Evolutionary conservation across 2,329 filamentous ascomycete genomes (phyloP), one percentile per base, ranked within the genome.

Genomic region (Ilyonectria robusta): DNA sequence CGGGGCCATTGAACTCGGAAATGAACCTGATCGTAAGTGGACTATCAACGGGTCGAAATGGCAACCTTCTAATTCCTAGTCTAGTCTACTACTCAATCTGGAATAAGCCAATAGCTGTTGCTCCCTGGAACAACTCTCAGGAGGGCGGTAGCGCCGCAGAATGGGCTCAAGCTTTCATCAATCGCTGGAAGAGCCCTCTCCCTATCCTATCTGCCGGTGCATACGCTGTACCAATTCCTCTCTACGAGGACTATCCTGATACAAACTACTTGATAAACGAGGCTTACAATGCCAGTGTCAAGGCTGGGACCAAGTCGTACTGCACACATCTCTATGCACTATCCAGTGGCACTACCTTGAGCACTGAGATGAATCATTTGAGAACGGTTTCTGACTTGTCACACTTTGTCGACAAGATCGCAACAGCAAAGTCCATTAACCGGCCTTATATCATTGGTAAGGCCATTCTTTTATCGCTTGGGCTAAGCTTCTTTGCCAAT

Each of bases 321-420:
- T 19, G 21, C 44, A 47, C 44, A n/a, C 44, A 47, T 47, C 44
- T 47, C 17, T 47, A 47, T n/a, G 44, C 44, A 4, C 44, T 47
- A 11, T 47, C 44, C 17, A 13, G n/a, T 19, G 21, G 9, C 4
- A 10, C 44, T n/a, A n/a, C 17, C 17, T 23, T 19, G 53, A 55
- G 19, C 31, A 46, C n/a, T 13, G 62, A 65, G 55, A 65, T 65
- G 62, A 48, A 54, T 6, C 62, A 65, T 35, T 35, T n/a, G n/a
- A 59, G 29, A 29, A 65, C 62, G 5, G 55, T 59, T n/a, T 19
- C 40, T 4, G 62, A 65, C 23, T 26, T 60, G 72, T 44, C 80
- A 78, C 71, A 37, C 23, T 60, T 60, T 31, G 23, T 40, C 21
- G 44, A 47, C 17, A 47, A 47, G 37, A 44, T 60, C 31, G 58